Evolutionary conservation across 2,329 filamentous ascomycete genomes (phyloP).

Genomic region (Stylonectria norvegica): DNA sequence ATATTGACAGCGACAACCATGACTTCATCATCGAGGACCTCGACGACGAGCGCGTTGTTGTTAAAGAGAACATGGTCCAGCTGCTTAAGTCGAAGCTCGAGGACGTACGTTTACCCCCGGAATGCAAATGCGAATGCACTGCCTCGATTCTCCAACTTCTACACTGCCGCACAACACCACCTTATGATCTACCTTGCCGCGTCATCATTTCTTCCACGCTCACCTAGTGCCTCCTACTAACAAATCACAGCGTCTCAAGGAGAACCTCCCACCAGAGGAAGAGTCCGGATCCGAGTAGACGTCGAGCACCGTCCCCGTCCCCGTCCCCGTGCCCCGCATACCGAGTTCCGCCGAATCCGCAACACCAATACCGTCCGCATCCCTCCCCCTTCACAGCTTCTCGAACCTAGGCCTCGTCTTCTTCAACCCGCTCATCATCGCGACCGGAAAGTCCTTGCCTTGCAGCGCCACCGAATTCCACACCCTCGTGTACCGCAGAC

Average conservation of each 20-base stretch:
- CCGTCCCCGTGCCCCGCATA: background rate
- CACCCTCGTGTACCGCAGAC: conserved; percentile 75
- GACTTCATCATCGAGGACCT: conserved; percentile 77
- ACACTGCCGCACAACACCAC: no score
- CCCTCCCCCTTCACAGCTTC: conserved; percentile 59
- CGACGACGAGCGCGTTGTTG: conserved; percentile 70
- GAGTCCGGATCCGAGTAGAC: conserved; percentile 50
- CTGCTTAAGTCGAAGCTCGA: conserved; percentile 67
- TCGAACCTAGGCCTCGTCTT: conserved; percentile 79
- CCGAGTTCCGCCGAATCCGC: background rate
- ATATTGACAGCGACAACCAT: conserved; percentile 67
- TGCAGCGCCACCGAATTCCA: conserved; percentile 88
- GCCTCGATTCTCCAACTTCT: conserved; percentile 11
- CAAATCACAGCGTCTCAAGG: conserved; percentile 43
- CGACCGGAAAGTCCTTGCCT: conserved; percentile 70
- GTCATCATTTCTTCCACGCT: no score
- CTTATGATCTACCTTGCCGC: no score
- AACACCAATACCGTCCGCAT: background rate
- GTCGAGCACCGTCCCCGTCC: conserved; percentile 9
- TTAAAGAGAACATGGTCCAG: conserved; percentile 70
- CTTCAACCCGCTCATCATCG: conserved; percentile 71
- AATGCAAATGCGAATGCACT: background rate
- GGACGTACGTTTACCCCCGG: conserved; percentile 48
- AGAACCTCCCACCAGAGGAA: conserved; percentile 49
- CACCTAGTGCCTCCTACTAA: conserved; percentile 2